phyloP scores from a whole-genome alignment of 495 filamentous ascomycete genomes.

The Ascodesmis nigricans region DNA sequence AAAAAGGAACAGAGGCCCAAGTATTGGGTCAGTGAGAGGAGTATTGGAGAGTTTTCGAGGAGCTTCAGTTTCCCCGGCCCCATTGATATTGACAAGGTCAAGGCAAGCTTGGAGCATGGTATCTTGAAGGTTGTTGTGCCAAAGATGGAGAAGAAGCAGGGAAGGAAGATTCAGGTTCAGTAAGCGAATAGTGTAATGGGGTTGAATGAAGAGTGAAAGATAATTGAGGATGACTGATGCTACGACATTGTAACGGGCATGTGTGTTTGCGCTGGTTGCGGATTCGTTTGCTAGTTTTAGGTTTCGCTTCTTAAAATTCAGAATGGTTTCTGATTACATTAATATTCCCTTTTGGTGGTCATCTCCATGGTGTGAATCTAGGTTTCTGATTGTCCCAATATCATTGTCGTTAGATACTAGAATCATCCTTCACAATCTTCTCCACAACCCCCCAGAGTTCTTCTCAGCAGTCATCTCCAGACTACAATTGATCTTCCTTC shows the following conservation, averaged over 20 bases:
- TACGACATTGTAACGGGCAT: neutral
- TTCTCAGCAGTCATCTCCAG: too few relatives aligned
- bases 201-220: neutral
- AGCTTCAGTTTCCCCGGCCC: conserved; percentile 55
- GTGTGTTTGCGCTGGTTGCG: neutral
- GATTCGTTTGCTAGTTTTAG: neutral
- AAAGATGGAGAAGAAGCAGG: conserved; percentile 38
- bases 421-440: too few relatives aligned
- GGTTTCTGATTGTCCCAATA: too few relatives aligned
- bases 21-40: conserved; percentile 69
- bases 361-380: too few relatives aligned
- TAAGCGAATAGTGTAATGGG: conserved; percentile 19
- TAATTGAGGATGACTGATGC: neutral
- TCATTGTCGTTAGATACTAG: too few relatives aligned
- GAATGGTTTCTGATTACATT: too few relatives aligned
- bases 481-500: too few relatives aligned
- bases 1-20: conserved; percentile 25
- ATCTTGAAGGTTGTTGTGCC: conserved; percentile 54
- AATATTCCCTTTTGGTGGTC: too few relatives aligned
- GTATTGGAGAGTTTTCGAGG: conserved; percentile 58
- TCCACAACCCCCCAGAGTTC: too few relatives aligned
- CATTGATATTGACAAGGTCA: conserved; percentile 60
- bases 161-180: conserved; percentile 36
- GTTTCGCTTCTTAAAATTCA: too few relatives aligned
- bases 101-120: conserved; percentile 54